Conservation (phyloP, 805 yeast species). For the Kodamaea restingae region DNA sequence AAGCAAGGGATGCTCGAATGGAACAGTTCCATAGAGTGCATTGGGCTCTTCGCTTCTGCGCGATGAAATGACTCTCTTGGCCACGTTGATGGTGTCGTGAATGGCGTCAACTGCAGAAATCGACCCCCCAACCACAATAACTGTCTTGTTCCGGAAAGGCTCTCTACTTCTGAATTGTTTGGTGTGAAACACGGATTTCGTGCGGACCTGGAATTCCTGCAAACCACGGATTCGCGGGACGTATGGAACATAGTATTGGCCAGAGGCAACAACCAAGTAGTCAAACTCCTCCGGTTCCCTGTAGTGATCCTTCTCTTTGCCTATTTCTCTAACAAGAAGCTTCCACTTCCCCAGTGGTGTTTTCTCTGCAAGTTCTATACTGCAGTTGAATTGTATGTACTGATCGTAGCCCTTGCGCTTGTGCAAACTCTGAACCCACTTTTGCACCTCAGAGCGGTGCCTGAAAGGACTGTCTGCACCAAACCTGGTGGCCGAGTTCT, state of each 20-base stretch:
- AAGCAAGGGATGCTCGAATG: constrained; percentile 11
- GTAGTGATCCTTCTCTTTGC: constrained; percentile 14
- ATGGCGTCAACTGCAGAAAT: constrained; percentile 16
- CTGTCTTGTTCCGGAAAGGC: constrained; percentile 15
- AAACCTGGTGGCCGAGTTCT: constrained; percentile 13
- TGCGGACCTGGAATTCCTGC: constrained; percentile 12
- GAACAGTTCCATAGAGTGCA: constrained; percentile 9
- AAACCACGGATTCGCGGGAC: constrained; percentile 20
- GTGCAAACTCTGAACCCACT: constrained; percentile 19
- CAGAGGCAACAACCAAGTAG: constrained; percentile 18
- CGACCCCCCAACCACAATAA: constrained; percentile 19
- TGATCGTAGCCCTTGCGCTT: constrained; percentile 20
- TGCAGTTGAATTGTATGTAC: constrained; percentile 18
- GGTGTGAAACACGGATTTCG: constrained; percentile 16
- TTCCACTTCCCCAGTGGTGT: constrained; percentile 17
- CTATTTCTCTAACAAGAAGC: constrained; percentile 13
- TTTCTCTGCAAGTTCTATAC: constrained; percentile 26
- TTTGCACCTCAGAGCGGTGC: constrained; percentile 15
- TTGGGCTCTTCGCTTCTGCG: constrained; percentile 12
- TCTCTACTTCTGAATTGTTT: constrained; percentile 17
- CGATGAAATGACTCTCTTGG: constrained; percentile 15
- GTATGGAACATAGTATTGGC: constrained; percentile 21
- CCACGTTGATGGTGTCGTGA: constrained; percentile 19
- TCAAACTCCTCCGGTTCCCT: constrained; percentile 18
- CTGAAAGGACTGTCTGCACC: constrained; percentile 20